phyloP scores from a whole-genome alignment of 768 basidiomycete genomes.

The Russula abietina region DNA sequence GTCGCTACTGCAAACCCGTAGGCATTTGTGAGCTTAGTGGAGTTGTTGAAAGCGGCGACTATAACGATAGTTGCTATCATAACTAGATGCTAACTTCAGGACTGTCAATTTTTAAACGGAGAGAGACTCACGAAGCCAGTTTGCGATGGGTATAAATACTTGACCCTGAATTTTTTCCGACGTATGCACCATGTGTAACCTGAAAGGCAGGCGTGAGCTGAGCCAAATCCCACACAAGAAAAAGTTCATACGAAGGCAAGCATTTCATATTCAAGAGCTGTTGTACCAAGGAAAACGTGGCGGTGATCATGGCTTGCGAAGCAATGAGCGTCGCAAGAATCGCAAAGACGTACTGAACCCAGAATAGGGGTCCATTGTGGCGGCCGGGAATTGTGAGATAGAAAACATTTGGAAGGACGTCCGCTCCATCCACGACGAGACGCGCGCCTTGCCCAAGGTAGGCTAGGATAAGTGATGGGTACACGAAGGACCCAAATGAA shows the following conservation, averaged over 20 bases:
- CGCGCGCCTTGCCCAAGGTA: slow-evolving; percentile 71
- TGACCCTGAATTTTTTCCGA: slow-evolving; percentile 57
- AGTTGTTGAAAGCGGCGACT: slow-evolving; percentile 52
- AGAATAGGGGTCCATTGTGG: slow-evolving; percentile 48
- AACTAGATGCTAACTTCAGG: slow-evolving; percentile 26
- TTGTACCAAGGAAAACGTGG: slow-evolving; percentile 55
- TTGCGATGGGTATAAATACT: slow-evolving; percentile 58
- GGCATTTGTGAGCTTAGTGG: slow-evolving; percentile 52
- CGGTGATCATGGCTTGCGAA: slow-evolving; percentile 65
- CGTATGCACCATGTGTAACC: slow-evolving; percentile 51
- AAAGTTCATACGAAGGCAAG: slow-evolving; percentile 40
- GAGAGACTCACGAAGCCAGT: slow-evolving; percentile 41
- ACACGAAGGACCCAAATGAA: slow-evolving; percentile 49
- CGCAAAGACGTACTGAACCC: slow-evolving; percentile 60
- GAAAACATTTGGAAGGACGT: slow-evolving; percentile 50
- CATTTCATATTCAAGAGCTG: slow-evolving; percentile 59
- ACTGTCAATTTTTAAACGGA: neutral
- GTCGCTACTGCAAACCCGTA: slow-evolving; percentile 59
- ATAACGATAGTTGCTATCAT: slow-evolving; percentile 49
- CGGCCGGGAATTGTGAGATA: slow-evolving; percentile 60
- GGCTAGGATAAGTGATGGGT: slow-evolving; percentile 54
- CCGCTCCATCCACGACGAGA: slow-evolving; percentile 46
- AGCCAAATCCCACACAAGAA: neutral
- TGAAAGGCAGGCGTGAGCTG: slow-evolving; percentile 12
- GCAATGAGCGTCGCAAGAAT: slow-evolving; percentile 62